Evolutionary conservation across 179 eudicot species (phyloP), one percentile per base, ranked within the genome.

Genomic region (Heliamphora pulchella): DNA sequence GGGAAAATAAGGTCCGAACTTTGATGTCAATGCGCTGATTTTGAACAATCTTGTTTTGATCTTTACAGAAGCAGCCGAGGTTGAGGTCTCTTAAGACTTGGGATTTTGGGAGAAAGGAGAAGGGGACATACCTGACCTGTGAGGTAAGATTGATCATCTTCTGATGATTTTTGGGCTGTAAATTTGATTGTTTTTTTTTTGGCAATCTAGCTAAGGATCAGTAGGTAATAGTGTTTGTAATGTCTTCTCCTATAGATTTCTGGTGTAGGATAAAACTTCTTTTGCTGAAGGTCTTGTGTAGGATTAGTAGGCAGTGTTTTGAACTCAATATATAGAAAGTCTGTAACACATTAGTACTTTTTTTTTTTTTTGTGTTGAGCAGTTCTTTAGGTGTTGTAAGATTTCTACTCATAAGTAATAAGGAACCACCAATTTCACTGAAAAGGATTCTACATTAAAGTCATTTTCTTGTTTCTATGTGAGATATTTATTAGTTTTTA

Each of bases 1-100:
- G 97, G 77, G 90, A 87, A 61, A 89, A 82, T 69, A 88, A 80
- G 84, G 86, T 94, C 14, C 85, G 89, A 2, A 86, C 91, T 39
- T 83, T 94, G 77, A 91, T 88, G 97, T 87, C 97, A 11, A 91
- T 94, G 97, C 86, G 98, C 62, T 94, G 86, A 90, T 51, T 31
- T 31, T 31, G 48, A 13, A 41, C 50, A 17, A 57, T 14, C 18
- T 65, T 55, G 8, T 48, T 41, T 57, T 61, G 44, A 39, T 68
- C 4, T 63, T 31, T 39, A 59, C 46, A 82, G 83, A 31, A 31
- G 31, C 88, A 80, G 81, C 76, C 79, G 71, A 74, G 76, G 84
- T 83, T 86, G 86, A 76, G 81, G 51, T 20, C 18, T 64, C 69
- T n/a, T 31, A 17, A 67, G 46, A 39, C 46, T 20, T 9, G 41